Evolutionary conservation across 768 basidiomycete species (phyloP).

Genomic region (Agaricus subrufescens): DNA sequence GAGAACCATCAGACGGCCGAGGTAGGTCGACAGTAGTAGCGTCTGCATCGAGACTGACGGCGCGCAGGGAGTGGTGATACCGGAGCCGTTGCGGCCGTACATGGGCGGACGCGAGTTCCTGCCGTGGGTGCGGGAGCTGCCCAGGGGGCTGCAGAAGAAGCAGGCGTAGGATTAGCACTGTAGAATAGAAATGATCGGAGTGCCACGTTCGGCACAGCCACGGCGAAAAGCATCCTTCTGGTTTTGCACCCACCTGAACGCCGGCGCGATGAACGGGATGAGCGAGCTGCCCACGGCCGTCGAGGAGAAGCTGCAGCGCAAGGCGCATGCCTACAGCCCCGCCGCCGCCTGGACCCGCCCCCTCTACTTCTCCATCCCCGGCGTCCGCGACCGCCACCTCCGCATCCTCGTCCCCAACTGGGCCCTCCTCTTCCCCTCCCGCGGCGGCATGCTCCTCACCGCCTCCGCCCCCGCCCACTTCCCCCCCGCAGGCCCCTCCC

Average conservation of each 20-base stretch:
- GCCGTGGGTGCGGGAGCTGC: slow-evolving; percentile 78
- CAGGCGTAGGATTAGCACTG: slow-evolving; percentile 27
- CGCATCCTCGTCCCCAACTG: slow-evolving; percentile 56
- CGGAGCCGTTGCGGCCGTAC: slow-evolving; percentile 87
- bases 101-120: slow-evolving; percentile 94
- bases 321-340: slow-evolving; percentile 24
- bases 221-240: neutral
- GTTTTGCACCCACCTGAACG: neutral
- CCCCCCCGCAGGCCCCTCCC: slow-evolving; percentile 16
- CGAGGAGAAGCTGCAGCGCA: slow-evolving; percentile 34
- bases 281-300: slow-evolving; percentile 36
- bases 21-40: slow-evolving; percentile 39
- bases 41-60: slow-evolving; percentile 5
- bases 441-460: slow-evolving; percentile 5
- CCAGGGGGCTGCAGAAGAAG: slow-evolving; percentile 76
- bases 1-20: slow-evolving; percentile 98
- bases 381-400: slow-evolving; percentile 50
- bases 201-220: slow-evolving; percentile 12
- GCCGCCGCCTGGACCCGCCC: slow-evolving; percentile 46
- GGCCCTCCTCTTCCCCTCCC: slow-evolving; percentile 33
- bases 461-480: neutral
- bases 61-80: slow-evolving; percentile 82
- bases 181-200: neutral
- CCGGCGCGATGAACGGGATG: slow-evolving; percentile 11
- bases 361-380: slow-evolving; percentile 54